Evolutionary conservation across 2,329 filamentous ascomycete species (phyloP), one percentile per base, ranked within the genome.

Genomic region (Diplocarpon mali): DNA sequence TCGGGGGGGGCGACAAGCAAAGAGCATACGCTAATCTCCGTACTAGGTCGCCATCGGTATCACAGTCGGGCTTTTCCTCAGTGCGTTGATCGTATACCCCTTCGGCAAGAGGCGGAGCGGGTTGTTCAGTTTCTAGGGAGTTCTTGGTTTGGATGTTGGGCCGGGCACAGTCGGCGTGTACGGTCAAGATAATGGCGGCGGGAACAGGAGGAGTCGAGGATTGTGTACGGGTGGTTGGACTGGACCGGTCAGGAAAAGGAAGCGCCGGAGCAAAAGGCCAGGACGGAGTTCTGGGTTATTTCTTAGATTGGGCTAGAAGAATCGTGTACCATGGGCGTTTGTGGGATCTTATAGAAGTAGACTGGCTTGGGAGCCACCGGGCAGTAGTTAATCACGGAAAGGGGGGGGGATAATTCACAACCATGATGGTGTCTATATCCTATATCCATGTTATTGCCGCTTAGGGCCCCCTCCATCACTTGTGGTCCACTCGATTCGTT

Each of bases 81-180:
- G 62, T 41, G 61, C 63, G 5, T 53, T 67, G 17, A 57, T 66
- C 32, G 59, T 67, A 4, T 67, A 67, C 53, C 65, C 65, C 5
- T 54, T 66, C 35, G 64, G 65, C 24, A 67, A 67, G 51, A 60
- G 63, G 40, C 58, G 65, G 30, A 64, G 62, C 46, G 65, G 64
- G 1, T 50, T 67, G 36, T 67, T 67, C 38, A 64, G 60, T 45
- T 67, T 67, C 45, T 67, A 56, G 52, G 41, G 24, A 24, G 13
- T 13, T 12, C n/a, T 2, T 2, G 24, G 12, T 35, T 47, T 46
- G 12, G 32, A 24, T 45, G 20, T 27, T 12, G 17, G 37, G 20
- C 20, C 7, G 20, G 20, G 4, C 20, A 7, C 20, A 7, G 20
- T 24, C 20, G 20, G 3, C 20, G 3, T 24, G 20, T 24, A 24